Evolutionary conservation across 345 rosid species (phyloP).

Genomic region (Dipteronia sinensis): DNA sequence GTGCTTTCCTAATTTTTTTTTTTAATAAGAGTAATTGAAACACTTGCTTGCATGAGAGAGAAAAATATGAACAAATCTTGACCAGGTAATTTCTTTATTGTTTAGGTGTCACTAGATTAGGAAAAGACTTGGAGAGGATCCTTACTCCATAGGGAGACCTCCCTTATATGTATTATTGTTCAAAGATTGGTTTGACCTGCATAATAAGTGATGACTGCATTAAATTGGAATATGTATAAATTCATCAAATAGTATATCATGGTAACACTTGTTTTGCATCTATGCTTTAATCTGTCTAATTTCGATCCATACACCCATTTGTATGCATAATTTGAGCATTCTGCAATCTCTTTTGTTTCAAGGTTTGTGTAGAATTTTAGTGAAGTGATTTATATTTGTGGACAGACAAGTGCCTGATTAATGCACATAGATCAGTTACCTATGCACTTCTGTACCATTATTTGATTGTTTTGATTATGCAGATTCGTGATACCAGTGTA

Average conservation of each 20-base stretch:
- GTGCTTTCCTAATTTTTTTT: no score
- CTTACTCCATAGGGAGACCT: no score
- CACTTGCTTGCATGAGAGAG: no score
- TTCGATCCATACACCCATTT: not conserved
- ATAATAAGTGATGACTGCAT: not conserved
- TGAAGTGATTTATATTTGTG: not conserved
- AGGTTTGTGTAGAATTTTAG: not conserved
- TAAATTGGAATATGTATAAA: not conserved
- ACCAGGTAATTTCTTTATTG: no score
- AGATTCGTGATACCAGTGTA: constrained; percentile 99
- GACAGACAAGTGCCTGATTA: not conserved
- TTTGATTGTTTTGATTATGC: constrained; percentile 31
- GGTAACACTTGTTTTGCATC: not conserved
- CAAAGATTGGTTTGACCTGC: not conserved
- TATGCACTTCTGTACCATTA: not conserved
- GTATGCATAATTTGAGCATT: not conserved
- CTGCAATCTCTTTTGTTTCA: not conserved
- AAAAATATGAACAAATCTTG: no score
- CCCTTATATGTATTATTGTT: not conserved
- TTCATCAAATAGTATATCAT: not conserved
- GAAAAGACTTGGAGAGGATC: no score
- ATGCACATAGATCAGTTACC: not conserved
- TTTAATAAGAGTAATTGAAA: no score
- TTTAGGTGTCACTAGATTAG: no score
- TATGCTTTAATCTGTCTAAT: not conserved